Evolutionary conservation across 2,329 filamentous ascomycete genomes (phyloP), one percentile per base, ranked within the genome.

Genomic region (Xylaria sp.): DNA sequence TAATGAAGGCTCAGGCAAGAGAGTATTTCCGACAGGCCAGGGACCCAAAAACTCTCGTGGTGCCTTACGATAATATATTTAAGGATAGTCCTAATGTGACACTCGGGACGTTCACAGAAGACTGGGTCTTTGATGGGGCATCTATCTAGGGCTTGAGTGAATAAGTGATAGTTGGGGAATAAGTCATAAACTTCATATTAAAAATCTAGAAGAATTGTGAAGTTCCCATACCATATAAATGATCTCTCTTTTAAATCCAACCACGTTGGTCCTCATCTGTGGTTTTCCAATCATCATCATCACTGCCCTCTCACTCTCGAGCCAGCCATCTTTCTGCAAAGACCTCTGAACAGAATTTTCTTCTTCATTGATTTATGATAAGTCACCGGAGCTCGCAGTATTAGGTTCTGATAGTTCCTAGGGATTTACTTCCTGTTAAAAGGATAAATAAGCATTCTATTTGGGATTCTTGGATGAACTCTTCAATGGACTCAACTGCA

Each of bases 1-100:
- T 59, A 10, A 62, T 76, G 47, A 69, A 72, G 62, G 61, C 58
- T 0, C 61, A 74, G 53, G 65, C 51, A 3, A 57, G 53, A n/a
- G 70, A 70, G n/a, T 77, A 76, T 55, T 75, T 74, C 50, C 65
- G 55, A 17, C 75, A 77, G 42, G 72, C 69, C 3, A 56, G 71
- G 31, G 57, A 73, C 55, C 74, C 74, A 9, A 55, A 69, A 49
- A 73, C 72, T 5, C 22, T 20, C 22, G 66, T 74, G 38, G 63
- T 51, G 11, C 67, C 62, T 33, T 76, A 75, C 55, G 75, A 76
- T 11, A 67, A 75, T 42, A 68, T 73, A 2, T 75, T 75, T 33
- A 67, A 66, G 13, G 70, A 60, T 6, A 71, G 53, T 49, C 42
- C 67, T 2, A 65, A 70, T 38, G 58, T 77, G 11, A 58, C 68